Base-by-base conservation (phyloP, 1,284 basidiomycete species). In the Boletus semigastroideus region DNA sequence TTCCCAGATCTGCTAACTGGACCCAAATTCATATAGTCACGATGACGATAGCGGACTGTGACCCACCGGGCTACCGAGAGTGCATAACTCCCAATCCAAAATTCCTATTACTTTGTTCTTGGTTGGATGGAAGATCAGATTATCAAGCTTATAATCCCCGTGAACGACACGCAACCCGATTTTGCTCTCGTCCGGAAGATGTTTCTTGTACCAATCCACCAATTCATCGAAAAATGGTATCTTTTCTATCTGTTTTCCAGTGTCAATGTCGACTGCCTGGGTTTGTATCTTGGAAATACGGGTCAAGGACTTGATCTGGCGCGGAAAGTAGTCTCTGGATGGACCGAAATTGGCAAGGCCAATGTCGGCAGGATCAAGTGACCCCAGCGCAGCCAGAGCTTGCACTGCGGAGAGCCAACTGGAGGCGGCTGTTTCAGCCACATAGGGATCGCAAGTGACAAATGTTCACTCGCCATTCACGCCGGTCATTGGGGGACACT, bases 61-160 rank as follows among this genome's bases (percentile, higher is more conserved):
- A 70, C 79, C 40, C 64, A 91, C 86, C 30, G 90, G 88, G 62
- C 87, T 92, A 9, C 93, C 93, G 16, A 97, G 78, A 1, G 96
- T 98, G 63, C 92, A 95, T 36, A 98, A 74, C 67, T 98, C 95
- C 95, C 95, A 98, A 68, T 98, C 95, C 44, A 98, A 74, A 40
- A 98, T 93, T 2, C 92, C 95, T 61, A 98, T 94, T 2, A 98
- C 94, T 42, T 83, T 77, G 53, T 94, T 92, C 71, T 97, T 87
- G 2, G 87, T 94, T 0, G 91, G 90, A 65, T 98, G 94, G 72
- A 94, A 98, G 55, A 98, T 83, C 59, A 98, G 70, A 67, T 98
- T 99, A 71, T 99, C 95, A 20, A 97, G 79, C 72, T 99, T 99
- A 69, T 93, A 98, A 70, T 98, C 95, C 20, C 96, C 95, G 66